Conservation (phyloP, 2,329 filamentous ascomycete genomes). For the Trichoderma atroviride region DNA sequence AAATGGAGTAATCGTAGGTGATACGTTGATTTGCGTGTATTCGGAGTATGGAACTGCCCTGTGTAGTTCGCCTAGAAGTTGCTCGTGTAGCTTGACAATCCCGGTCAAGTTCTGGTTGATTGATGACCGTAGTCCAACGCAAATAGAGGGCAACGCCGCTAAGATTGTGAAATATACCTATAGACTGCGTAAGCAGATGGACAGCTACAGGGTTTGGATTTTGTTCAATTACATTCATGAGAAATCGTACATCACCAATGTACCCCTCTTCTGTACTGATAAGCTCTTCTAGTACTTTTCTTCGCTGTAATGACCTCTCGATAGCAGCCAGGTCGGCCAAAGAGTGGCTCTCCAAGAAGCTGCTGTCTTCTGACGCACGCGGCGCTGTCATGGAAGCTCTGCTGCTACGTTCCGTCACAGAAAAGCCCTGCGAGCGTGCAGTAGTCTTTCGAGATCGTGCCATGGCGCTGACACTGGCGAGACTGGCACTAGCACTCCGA, state of each 20-base stretch:
- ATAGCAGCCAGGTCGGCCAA: slow-evolving; percentile 68
- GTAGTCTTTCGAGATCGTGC: slow-evolving; percentile 60
- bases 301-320: slow-evolving; percentile 72
- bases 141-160: slow-evolving; percentile 67
- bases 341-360: slow-evolving; percentile 57
- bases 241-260: slow-evolving; percentile 80
- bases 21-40: slow-evolving; percentile 49
- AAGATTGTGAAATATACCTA: slow-evolving; percentile 77
- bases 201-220: neutral
- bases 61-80: slow-evolving; percentile 75
- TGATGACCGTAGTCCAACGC: slow-evolving; percentile 66
- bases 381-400: slow-evolving; percentile 60
- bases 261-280: slow-evolving; percentile 87
- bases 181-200: slow-evolving; percentile 29
- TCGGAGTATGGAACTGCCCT: slow-evolving; percentile 69
- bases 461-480: slow-evolving; percentile 70
- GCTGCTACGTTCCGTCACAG: slow-evolving; percentile 64
- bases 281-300: slow-evolving; percentile 81
- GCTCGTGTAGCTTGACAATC: slow-evolving; percentile 81
- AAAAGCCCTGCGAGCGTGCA: slow-evolving; percentile 54
- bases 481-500: slow-evolving; percentile 78
- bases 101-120: slow-evolving; percentile 79
- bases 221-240: slow-evolving; percentile 70
- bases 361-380: slow-evolving; percentile 68
- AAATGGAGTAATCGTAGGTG: slow-evolving; percentile 25